Percentiles rank a stretch among this genome's conserved stretches.
Evolutionary conservation across 1,139 yeast genomes (phyloP).

Genomic region (Dujonia santamariae): DNA sequence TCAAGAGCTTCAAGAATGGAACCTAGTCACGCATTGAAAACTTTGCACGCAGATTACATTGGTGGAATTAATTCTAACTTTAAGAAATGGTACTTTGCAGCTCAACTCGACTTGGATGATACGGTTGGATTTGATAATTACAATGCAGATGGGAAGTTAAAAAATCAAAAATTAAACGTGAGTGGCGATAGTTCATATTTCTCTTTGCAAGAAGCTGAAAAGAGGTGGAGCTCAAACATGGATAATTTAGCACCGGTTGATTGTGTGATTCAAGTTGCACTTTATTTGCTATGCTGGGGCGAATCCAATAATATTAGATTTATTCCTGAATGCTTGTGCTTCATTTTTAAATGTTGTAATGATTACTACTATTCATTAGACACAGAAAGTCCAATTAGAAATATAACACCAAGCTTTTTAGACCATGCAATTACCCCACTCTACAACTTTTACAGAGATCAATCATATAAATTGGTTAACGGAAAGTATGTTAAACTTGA

Average conservation of each 20-base stretch:
- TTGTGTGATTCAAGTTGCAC: conserved; percentile 61
- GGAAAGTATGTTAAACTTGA: conserved; percentile 41
- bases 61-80: conserved; percentile 93
- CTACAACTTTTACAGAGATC: conserved; percentile 59
- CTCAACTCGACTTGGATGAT: conserved; percentile 83
- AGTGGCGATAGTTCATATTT: conserved; percentile 33
- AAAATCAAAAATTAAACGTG: conserved; percentile 22
- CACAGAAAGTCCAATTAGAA: conserved; percentile 21
- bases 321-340: conserved; percentile 84
- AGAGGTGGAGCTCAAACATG: conserved; percentile 70
- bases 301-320: conserved; percentile 82
- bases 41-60: conserved; percentile 71
- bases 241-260: conserved; percentile 48
- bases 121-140: conserved; percentile 70
- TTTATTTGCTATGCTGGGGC: conserved; percentile 82
- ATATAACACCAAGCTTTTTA: conserved; percentile 38
- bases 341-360: conserved; percentile 72
- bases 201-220: conserved; percentile 75
- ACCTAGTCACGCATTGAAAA: conserved; percentile 50
- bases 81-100: conserved; percentile 95
- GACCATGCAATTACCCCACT: conserved; percentile 75
- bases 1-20: conserved; percentile 67
- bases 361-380: conserved; percentile 58
- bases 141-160: conserved; percentile 29
- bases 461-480: conserved; percentile 40